A percentile compares a stretch with the other conserved stretches of the same genome.
These are phyloP conservation scores for Microbotryomycetes sp. DNA, from an alignment of 1,284 basidiomycete species.

Conservation along the genomic window DNA sequence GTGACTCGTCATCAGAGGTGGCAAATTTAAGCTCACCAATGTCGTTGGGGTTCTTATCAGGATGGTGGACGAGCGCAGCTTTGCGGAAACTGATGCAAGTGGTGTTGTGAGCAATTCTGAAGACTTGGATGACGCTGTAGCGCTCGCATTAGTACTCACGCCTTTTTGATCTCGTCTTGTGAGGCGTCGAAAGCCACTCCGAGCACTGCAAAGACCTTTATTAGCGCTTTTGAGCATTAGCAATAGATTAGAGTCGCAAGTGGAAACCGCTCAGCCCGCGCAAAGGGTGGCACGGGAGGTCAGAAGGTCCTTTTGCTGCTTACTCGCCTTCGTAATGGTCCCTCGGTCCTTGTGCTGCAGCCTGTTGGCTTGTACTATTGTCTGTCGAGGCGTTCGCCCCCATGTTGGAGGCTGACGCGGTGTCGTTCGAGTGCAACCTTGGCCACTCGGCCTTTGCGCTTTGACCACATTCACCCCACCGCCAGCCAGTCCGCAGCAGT, in stretches of 20 bases:
- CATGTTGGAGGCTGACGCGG: constrained; percentile 2
- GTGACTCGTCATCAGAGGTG: not conserved
- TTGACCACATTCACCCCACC: not conserved
- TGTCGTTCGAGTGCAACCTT: not conserved
- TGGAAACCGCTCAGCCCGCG: not conserved
- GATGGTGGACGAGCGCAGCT: constrained; percentile 41
- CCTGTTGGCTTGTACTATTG: not conserved
- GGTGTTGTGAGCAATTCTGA: not conserved
- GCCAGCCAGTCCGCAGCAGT: not conserved
- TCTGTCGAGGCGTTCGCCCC: constrained; percentile 14
- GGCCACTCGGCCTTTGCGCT: not conserved
- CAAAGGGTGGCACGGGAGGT: not conserved
- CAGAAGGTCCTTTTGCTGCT: not conserved
- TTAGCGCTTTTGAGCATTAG: too few relatives aligned
- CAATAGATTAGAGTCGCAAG: too few relatives aligned
- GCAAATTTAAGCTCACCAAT: not conserved
- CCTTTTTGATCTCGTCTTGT: constrained; percentile 36
- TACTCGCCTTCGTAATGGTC: constrained; percentile 20
- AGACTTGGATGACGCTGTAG: not conserved
- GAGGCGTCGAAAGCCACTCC: constrained; percentile 27
- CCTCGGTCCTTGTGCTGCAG: not conserved
- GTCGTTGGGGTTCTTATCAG: constrained; percentile 45
- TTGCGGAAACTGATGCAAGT: constrained; percentile 23
- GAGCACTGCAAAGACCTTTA: constrained; percentile 35
- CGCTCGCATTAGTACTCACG: constrained; percentile 23